Conservation (phyloP, 2,329 filamentous ascomycete genomes). For the Stemphylium vesicarium region DNA sequence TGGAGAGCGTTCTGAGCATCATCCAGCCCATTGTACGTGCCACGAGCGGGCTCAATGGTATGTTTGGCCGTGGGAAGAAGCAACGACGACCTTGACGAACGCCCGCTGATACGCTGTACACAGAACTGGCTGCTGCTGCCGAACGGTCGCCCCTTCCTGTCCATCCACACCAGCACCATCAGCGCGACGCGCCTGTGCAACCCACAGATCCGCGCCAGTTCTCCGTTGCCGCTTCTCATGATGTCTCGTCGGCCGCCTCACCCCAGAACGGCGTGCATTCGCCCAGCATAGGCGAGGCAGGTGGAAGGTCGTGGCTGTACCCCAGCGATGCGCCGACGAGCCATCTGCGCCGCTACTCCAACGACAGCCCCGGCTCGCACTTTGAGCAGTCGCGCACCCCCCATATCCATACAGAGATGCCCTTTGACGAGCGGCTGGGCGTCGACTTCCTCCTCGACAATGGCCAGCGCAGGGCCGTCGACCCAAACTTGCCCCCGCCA, state of each 20-base stretch:
- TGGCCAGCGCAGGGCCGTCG: conserved; percentile 51
- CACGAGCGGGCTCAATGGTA: conserved; percentile 54
- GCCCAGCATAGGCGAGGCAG: conserved; percentile 28
- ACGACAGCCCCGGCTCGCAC: conserved; percentile 48
- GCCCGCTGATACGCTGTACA: conserved; percentile 11
- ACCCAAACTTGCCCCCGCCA: conserved; percentile 56
- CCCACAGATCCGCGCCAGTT: conserved; percentile 30
- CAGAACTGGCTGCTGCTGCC: conserved; percentile 58
- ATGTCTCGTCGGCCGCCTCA: conserved; percentile 10
- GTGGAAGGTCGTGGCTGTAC: conserved; percentile 40
- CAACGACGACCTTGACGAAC: not conserved
- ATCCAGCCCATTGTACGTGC: conserved; percentile 64
- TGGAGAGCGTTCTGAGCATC: conserved; percentile 69
- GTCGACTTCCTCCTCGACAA: conserved; percentile 74
- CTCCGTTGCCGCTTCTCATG: conserved; percentile 22
- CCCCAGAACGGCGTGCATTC: conserved; percentile 37
- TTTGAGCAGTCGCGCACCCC: conserved; percentile 50
- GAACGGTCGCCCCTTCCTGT: conserved; percentile 54
- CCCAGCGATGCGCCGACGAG: conserved; percentile 40
- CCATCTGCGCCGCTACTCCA: conserved; percentile 44
- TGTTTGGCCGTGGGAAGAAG: conserved; percentile 8
- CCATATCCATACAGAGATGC: conserved; percentile 31
- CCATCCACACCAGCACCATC: conserved; percentile 19
- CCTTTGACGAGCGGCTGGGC: conserved; percentile 67
- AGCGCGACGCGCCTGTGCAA: conserved; percentile 19